These are phyloP conservation scores for Lactarius pseudohatsudake DNA, from an alignment of 768 basidiomycete species.

Conservation along the genomic window DNA sequence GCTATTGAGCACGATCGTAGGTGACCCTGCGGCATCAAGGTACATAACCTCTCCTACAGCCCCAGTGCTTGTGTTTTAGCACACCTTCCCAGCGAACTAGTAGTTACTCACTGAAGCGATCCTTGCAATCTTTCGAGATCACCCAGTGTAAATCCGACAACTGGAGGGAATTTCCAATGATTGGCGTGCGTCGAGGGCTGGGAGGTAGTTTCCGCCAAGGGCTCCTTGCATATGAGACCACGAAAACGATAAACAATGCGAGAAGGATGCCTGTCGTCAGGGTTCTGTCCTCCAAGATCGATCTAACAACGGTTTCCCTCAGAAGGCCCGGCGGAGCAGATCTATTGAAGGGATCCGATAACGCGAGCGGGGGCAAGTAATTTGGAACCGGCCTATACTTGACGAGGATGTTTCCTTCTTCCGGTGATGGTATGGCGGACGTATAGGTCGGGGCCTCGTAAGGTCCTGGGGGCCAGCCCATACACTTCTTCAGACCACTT, in stretches of 20 bases:
- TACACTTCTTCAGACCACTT: constrained; percentile 1
- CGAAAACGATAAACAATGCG: neutral
- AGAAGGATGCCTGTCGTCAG: neutral
- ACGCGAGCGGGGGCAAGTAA: neutral
- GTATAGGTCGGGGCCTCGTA: neutral
- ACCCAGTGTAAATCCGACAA: constrained; percentile 10
- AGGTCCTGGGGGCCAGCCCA: neutral
- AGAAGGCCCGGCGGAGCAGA: too few relatives aligned
- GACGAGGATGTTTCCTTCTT: neutral
- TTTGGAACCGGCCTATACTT: too few relatives aligned
- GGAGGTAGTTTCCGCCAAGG: constrained; percentile 18
- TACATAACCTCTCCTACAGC: constrained; percentile 29
- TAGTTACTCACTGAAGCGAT: neutral
- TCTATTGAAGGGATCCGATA: constrained; percentile 15
- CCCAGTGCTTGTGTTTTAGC: neutral
- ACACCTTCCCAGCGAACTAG: too few relatives aligned
- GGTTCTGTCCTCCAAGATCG: constrained; percentile 2
- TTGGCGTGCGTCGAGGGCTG: constrained; percentile 8
- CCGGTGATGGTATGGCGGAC: neutral
- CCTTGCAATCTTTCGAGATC: constrained; percentile 12
- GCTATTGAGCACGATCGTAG: constrained; percentile 33
- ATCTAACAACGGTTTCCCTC: constrained; percentile 10
- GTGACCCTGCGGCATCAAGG: constrained; percentile 25
- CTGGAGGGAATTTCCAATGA: constrained; percentile 16
- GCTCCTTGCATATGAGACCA: constrained; percentile 6